Evolutionary conservation across 768 basidiomycete species (phyloP).

Genomic region (Strobilomyces dryophilus): DNA sequence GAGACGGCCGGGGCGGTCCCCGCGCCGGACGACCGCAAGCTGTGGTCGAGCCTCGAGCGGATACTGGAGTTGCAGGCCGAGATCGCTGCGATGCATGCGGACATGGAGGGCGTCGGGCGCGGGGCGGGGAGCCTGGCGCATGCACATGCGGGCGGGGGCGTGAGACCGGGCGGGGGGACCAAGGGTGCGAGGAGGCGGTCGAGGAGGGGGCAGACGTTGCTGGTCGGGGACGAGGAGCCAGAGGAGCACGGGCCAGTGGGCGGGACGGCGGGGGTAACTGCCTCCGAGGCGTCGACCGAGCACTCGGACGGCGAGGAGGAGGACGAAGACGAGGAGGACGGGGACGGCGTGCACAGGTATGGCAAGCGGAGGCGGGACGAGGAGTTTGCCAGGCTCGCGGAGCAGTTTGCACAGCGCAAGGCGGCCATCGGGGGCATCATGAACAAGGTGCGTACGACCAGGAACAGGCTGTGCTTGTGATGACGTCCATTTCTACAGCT

Average conservation of each 20-base stretch:
- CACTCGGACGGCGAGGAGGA: slow-evolving; percentile 34
- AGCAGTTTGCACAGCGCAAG: slow-evolving; percentile 67
- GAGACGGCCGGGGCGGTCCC: slow-evolving; percentile 9
- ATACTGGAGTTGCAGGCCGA: slow-evolving; percentile 72
- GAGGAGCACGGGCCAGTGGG: slow-evolving; percentile 15
- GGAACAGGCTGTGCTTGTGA: not conserved
- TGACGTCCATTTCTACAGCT: slow-evolving; percentile 15
- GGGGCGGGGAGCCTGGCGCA: slow-evolving; percentile 2
- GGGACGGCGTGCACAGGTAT: slow-evolving; percentile 50
- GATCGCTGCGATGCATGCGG: slow-evolving; percentile 66
- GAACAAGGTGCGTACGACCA: slow-evolving; percentile 49
- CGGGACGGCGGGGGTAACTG: slow-evolving; percentile 8
- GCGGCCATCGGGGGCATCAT: slow-evolving; percentile 68
- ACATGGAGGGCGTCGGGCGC: slow-evolving; percentile 59
- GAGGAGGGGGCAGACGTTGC: slow-evolving; percentile 35
- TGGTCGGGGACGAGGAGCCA: slow-evolving; percentile 25
- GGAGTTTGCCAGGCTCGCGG: slow-evolving; percentile 63
- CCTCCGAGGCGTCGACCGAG: slow-evolving; percentile 24
- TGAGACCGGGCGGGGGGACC: slow-evolving; percentile 7
- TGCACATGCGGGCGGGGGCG: slow-evolving; percentile 1
- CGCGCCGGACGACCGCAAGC: slow-evolving; percentile 39
- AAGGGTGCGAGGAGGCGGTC: slow-evolving; percentile 17
- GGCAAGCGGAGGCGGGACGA: slow-evolving; percentile 54
- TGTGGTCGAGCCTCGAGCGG: slow-evolving; percentile 65
- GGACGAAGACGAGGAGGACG: slow-evolving; percentile 32